Percentiles rank a stretch among this genome's conserved stretches.
Conservation (phyloP, 2,329 filamentous ascomycete species). For the Metarhizium brunneum region DNA sequence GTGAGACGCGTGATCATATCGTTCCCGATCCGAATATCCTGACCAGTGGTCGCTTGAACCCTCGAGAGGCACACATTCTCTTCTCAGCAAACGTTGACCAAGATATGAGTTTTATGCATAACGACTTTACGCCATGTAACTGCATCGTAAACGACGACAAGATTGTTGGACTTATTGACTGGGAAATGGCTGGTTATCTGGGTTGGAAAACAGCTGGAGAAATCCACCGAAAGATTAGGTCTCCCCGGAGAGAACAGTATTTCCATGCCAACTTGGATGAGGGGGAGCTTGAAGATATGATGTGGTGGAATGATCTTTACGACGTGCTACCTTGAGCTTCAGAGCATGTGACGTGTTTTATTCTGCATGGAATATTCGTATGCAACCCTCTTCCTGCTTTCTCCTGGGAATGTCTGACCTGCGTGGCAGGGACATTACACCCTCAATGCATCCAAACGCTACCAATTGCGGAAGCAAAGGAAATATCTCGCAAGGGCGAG, state of each 20-base stretch:
- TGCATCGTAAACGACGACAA: constrained; percentile 26
- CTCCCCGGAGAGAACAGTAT: constrained; percentile 15
- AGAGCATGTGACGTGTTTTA: neutral
- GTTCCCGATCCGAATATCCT: neutral
- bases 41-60: neutral
- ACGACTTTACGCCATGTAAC: constrained; percentile 27
- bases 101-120: constrained; percentile 28
- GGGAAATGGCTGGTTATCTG: constrained; percentile 32
- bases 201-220: constrained; percentile 20
- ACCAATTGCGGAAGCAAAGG: too few species aligned
- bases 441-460: too few species aligned
- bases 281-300: constrained; percentile 7
- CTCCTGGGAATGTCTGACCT: neutral
- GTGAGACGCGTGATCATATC: neutral
- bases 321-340: constrained; percentile 1
- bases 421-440: too few species aligned
- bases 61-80: constrained; percentile 14
- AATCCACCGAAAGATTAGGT: constrained; percentile 16
- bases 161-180: constrained; percentile 30
- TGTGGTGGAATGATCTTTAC: constrained; percentile 12
- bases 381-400: neutral
- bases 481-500: neutral
- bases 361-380: neutral
- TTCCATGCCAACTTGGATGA: constrained; percentile 8
- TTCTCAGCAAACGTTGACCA: constrained; percentile 14